Conservation (phyloP, 495 filamentous ascomycete species). For the Penicillium odoratum region DNA sequence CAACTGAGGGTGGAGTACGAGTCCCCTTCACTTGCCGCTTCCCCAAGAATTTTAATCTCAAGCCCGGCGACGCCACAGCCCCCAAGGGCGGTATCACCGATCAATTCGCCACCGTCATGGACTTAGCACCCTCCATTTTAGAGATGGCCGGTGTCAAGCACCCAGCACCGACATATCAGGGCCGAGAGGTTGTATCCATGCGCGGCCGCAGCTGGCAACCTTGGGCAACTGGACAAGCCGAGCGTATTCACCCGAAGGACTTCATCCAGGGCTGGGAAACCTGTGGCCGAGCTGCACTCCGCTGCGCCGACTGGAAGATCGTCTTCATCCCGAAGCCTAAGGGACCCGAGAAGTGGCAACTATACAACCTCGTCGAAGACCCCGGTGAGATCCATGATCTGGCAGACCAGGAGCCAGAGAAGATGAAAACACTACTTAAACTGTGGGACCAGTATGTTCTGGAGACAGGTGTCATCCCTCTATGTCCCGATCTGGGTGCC, state of each 20-base stretch:
- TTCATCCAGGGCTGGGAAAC: conserved; percentile 52
- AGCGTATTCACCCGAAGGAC: conserved; percentile 48
- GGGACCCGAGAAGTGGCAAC: conserved; percentile 49
- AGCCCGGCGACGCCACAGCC: conserved; percentile 21
- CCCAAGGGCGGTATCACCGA: conserved; percentile 46
- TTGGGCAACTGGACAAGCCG: conserved; percentile 34
- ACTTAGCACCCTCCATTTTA: conserved; percentile 60
- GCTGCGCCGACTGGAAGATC: conserved; percentile 51
- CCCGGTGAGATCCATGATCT: conserved; percentile 58
- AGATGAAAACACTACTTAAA: conserved; percentile 47
- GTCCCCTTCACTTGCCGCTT: conserved; percentile 58
- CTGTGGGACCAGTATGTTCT: conserved; percentile 61
- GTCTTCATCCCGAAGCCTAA: conserved; percentile 51
- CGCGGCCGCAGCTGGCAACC: conserved; percentile 52
- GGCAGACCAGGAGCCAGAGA: conserved; percentile 59
- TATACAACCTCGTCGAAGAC: conserved; percentile 46
- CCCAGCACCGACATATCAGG: conserved; percentile 56
- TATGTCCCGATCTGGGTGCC: conserved; percentile 42
- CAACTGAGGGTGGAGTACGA: conserved; percentile 61
- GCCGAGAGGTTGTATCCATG: conserved; percentile 58
- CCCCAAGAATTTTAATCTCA: conserved; percentile 31
- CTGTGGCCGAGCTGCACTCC: conserved; percentile 45
- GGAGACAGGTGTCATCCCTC: conserved; percentile 57
- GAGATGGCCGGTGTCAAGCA: conserved; percentile 61
- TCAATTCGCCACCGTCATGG: conserved; percentile 64